Conservation (phyloP, 75 land plant genomes). For the Picea sitchensis region DNA sequence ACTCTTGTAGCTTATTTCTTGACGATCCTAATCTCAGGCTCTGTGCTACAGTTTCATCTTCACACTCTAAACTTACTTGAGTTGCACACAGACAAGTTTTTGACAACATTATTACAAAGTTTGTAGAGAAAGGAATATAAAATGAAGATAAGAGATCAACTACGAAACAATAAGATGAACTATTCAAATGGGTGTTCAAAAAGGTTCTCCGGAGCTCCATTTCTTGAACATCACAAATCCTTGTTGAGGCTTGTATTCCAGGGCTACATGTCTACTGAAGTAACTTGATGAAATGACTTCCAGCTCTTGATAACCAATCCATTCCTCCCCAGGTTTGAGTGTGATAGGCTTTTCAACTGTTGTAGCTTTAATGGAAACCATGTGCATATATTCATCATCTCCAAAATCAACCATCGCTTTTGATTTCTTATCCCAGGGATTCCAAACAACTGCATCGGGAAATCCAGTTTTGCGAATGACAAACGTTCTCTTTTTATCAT, state of each 20-base stretch:
- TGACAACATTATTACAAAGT: too few relatives aligned
- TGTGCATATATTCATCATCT: conserved; percentile 39
- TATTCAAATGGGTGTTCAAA: too few relatives aligned
- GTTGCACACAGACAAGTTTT: too few relatives aligned
- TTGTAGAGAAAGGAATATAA: too few relatives aligned
- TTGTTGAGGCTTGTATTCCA: too few relatives aligned
- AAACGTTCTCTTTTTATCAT: conserved; percentile 62
- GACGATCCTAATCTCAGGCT: too few relatives aligned
- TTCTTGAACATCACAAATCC: too few relatives aligned
- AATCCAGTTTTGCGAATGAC: conserved; percentile 55
- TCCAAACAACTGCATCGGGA: conserved; percentile 57
- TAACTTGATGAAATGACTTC: conserved; percentile 41
- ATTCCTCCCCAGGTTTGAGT: conserved; percentile 52
- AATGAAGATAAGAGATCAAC: too few relatives aligned
- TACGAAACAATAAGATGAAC: too few relatives aligned
- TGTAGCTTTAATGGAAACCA: conserved; percentile 44
- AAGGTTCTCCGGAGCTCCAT: conserved; percentile 2
- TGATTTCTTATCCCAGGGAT: conserved; percentile 53
- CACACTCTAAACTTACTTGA: too few relatives aligned
- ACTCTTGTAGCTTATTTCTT: too few relatives aligned
- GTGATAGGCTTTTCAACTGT: conserved; percentile 40
- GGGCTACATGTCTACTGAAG: conserved; percentile 33
- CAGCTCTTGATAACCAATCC: conserved; percentile 41
- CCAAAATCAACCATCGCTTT: conserved; percentile 39
- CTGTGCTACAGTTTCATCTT: too few relatives aligned